Base-by-base conservation (phyloP, 345 rosid genomes). In the Cardamine chenopodiifolia region DNA sequence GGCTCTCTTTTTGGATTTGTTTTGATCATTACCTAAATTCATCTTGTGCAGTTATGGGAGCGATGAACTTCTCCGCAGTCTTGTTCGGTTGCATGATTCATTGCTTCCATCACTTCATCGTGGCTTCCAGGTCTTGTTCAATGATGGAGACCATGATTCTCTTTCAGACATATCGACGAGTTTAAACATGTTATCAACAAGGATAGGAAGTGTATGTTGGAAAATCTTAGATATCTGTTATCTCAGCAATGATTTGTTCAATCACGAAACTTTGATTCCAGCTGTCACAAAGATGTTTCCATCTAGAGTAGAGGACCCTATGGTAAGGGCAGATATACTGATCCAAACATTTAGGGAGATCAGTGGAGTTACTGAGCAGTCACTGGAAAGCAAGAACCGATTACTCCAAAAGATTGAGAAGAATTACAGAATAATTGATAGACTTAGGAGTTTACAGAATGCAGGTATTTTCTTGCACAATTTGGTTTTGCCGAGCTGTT, bases 221-320 rank as follows among this genome's bases (percentile, higher is more conserved):
- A 92, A 80, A 73, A 76, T 95, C 29, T 81, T 95, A 72, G 84
- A 90, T 70, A 54, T 59, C 54, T 87, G 97, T 76, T 95, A 87
- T 81, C 84, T 95, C 53, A 85, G 87, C 55, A 79, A 73, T 72
- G 92, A 83, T 59, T 70, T 83, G 48, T 72, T 81, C 80, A 77
- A 81, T 72, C 83, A 84, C 63, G 76, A 70, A 44, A 78, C 78
- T 35, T 65, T 81, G 26, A 23, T 79, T 74, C 86, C 90, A 71
- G 63, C 85, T 50, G 68, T 80, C 59, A 79, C 93, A 26, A 92
- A 92, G 85, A 90, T 95, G 73, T 87, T 90, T 69, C 97, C 99
- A 1, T 90, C 97, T 47, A 89, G 85, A 47, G 87, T 95, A 17
- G 97, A 92, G 78, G 97, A 95, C 80, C 99, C 99, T 55, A 62